Evolutionary conservation across 2,329 filamentous ascomycete species (phyloP).

Genomic region (Colletotrichum falcatum): DNA sequence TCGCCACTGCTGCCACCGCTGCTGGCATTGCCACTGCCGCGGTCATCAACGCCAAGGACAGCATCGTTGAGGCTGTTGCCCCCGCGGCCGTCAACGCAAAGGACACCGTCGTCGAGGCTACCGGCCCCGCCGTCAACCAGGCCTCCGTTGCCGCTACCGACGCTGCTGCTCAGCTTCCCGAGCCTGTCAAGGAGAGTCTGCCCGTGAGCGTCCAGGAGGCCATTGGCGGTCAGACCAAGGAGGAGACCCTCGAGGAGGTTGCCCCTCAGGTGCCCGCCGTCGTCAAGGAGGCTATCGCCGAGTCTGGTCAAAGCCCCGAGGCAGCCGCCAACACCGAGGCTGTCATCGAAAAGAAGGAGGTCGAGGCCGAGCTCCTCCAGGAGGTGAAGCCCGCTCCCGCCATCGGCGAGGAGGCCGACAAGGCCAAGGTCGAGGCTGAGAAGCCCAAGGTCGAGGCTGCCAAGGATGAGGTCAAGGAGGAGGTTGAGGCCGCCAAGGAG

Average conservation of each 20-base stretch:
- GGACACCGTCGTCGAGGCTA: conserved; percentile 48
- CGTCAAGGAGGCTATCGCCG: conserved; percentile 68
- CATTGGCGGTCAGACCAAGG: conserved; percentile 57
- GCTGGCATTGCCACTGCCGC: conserved; percentile 54
- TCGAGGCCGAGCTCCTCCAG: conserved; percentile 80
- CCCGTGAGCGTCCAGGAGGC: conserved; percentile 63
- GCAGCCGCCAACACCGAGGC: conserved; percentile 76
- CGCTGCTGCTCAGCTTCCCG: conserved; percentile 59
- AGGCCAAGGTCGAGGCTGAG: conserved; percentile 42
- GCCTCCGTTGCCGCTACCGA: conserved; percentile 50
- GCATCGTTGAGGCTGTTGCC: conserved; percentile 51
- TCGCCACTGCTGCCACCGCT: conserved; percentile 49
- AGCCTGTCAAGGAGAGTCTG: conserved; percentile 63
- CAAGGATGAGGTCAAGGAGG: conserved; percentile 44
- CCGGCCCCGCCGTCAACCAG: conserved; percentile 52
- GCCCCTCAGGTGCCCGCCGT: conserved; percentile 65
- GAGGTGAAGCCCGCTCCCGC: conserved; percentile 64
- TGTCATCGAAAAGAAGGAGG: conserved; percentile 79
- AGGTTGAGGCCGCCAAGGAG: conserved; percentile 40
- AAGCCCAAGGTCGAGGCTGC: conserved; percentile 41
- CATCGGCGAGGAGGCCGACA: conserved; percentile 47
- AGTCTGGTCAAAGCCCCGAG: conserved; percentile 74
- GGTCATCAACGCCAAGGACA: conserved; percentile 47
- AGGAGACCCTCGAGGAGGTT: conserved; percentile 57
- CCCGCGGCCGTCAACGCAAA: conserved; percentile 49